Evolutionary conservation across 805 yeast genomes (phyloP).

Genomic region (Schwanniomyces pseudopolymorphus): DNA sequence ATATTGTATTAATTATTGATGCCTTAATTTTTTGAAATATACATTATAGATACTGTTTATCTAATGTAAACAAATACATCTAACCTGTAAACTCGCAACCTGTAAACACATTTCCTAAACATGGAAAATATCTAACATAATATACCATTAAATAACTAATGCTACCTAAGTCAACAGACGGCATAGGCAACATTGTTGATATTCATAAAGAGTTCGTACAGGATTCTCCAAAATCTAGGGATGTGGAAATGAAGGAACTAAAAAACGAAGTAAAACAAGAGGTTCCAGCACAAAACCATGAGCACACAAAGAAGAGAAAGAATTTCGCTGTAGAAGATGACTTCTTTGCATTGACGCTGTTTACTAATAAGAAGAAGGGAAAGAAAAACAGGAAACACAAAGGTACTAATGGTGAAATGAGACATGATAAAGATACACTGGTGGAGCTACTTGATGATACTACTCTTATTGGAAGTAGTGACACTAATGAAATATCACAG

Average conservation of each 20-base stretch:
- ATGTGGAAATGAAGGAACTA: neutral
- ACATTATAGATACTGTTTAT: neutral
- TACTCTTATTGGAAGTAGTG: neutral
- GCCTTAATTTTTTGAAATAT: neutral
- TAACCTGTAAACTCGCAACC: slow-evolving; percentile 1
- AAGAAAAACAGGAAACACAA: slow-evolving; percentile 8
- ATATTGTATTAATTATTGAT: neutral
- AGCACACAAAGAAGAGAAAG: slow-evolving; percentile 3
- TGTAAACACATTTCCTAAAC: neutral
- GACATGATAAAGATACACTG: neutral
- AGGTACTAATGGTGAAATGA: neutral
- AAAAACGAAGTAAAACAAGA: neutral
- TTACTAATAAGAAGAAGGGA: slow-evolving; percentile 11
- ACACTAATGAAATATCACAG: neutral
- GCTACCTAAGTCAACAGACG: neutral
- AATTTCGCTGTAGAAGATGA: slow-evolving; percentile 22
- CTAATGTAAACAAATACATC: neutral
- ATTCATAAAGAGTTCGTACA: neutral
- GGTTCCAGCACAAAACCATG: neutral
- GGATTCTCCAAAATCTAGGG: neutral
- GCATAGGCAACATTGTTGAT: neutral
- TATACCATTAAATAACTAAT: neutral
- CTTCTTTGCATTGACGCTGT: slow-evolving; percentile 24
- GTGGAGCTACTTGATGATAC: neutral
- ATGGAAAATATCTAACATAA: neutral